Evolutionary conservation across 495 filamentous ascomycete species (phyloP), one percentile per base, ranked within the genome.

Genomic region (Astrocystis sublimbata): DNA sequence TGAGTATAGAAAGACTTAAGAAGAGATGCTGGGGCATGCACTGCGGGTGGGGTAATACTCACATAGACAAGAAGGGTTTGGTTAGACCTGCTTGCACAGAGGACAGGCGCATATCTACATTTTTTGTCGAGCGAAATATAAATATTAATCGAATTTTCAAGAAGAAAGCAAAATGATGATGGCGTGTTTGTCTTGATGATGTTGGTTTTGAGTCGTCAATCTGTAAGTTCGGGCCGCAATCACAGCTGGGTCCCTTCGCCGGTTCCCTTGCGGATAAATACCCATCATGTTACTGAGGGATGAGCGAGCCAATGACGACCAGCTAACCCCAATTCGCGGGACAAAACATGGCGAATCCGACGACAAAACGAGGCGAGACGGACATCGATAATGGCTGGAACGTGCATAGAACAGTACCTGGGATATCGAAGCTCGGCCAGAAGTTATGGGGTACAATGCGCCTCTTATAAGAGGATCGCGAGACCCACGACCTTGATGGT

Each of bases 401-500:
- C 26, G 19, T 52, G 23, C 35, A 35, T 52, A n/a, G n/a, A n/a
- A n/a, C n/a, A n/a, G n/a, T n/a, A n/a, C n/a, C n/a, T n/a, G n/a
- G n/a, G n/a, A n/a, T n/a, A 42, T 24, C 26, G 40, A 23, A 38
- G 7, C 6, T 9, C 3, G 51, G n/a, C 17, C 21, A 5, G 51
- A 35, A 61, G n/a, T n/a, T 50, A 45, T 41, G 58, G 50, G 15
- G 36, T 31, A 52, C 33, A 4, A 21, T 12, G 43, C 50, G 43
- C 42, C 54, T 64, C 65, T 67, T 50, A 65, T 65, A 57, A 42
- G 54, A 42, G 30, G 46, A 59, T 24, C 26, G 46, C 40, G 53
- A 65, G 49, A 60, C 68, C 68, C 68, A 70, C 68, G 68, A 70
- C 68, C 68, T 66, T 68, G 68, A 70, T n/a, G n/a, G n/a, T n/a